These are phyloP conservation scores for Dothistroma pini DNA, from an alignment of 2,329 filamentous ascomycete genomes.

Conservation along the genomic window DNA sequence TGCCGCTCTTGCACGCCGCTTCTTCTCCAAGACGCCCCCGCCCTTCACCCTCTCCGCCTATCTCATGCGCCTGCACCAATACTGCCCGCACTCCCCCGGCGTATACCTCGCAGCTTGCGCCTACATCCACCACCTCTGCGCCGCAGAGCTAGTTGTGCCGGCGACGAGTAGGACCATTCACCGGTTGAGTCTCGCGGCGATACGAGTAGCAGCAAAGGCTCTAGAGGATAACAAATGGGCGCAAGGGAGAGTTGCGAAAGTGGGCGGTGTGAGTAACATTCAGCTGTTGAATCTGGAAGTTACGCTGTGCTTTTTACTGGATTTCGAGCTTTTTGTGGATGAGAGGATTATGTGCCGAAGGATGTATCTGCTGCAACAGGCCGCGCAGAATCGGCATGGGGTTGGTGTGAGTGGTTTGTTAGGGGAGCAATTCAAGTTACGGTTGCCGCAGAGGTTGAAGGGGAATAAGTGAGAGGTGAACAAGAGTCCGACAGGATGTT, in stretches of 20 bases:
- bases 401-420: slow-evolving; percentile 24
- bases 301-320: slow-evolving; percentile 63
- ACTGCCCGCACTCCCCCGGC: slow-evolving; percentile 88
- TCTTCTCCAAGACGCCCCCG: slow-evolving; percentile 85
- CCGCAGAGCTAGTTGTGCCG: slow-evolving; percentile 68
- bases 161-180: slow-evolving; percentile 84
- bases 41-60: slow-evolving; percentile 82
- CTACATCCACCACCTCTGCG: slow-evolving; percentile 80
- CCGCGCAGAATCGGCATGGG: slow-evolving; percentile 25
- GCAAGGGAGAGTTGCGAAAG: slow-evolving; percentile 76
- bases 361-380: slow-evolving; percentile 36
- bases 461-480: neutral
- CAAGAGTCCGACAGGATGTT: neutral
- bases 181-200: slow-evolving; percentile 74
- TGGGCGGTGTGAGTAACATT: slow-evolving; percentile 78
- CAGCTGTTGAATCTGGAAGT: slow-evolving; percentile 86
- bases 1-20: slow-evolving; percentile 82
- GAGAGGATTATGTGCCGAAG: slow-evolving; percentile 32
- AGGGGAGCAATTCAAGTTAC: slow-evolving; percentile 32
- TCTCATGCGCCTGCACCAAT: slow-evolving; percentile 78
- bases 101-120: slow-evolving; percentile 87
- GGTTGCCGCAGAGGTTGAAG: slow-evolving; percentile 28
- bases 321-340: slow-evolving; percentile 63
- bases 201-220: slow-evolving; percentile 88
- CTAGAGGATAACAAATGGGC: slow-evolving; percentile 89